Percentiles rank a stretch among this genome's conserved stretches.
Conservation (phyloP, 768 basidiomycete species). For the Boletus rex-veris region DNA sequence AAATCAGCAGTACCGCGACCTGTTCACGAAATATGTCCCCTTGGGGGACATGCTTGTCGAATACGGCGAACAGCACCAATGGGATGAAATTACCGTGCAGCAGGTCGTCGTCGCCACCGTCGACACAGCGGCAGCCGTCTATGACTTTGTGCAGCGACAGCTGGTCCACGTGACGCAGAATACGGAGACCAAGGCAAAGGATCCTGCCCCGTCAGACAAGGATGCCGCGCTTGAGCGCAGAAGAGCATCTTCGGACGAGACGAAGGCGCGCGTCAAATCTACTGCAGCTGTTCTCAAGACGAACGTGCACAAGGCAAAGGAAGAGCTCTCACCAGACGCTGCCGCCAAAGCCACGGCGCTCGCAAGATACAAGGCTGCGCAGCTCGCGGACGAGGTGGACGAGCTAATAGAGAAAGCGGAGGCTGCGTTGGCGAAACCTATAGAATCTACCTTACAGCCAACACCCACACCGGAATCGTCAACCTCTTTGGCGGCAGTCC, state of each 20-base stretch:
- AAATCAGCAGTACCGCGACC: constrained; percentile 75
- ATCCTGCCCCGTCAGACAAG: constrained; percentile 17
- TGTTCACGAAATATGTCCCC: constrained; percentile 81
- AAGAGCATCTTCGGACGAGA: constrained; percentile 38
- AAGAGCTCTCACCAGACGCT: constrained; percentile 25
- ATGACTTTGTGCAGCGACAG: constrained; percentile 50
- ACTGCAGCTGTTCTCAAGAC: constrained; percentile 47
- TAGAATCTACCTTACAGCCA: constrained; percentile 25
- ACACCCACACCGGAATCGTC: constrained; percentile 18
- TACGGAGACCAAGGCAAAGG: constrained; percentile 28
- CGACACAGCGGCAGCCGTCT: constrained; percentile 45
- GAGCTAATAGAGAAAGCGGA: constrained; percentile 73
- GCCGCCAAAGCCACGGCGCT: constrained; percentile 39
- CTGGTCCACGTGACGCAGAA: constrained; percentile 37
- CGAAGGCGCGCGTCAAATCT: constrained; percentile 44
- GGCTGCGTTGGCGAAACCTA: constrained; percentile 54
- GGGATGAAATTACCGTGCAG: constrained; percentile 70
- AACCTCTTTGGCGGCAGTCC: constrained; percentile 27
- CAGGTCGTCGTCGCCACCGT: constrained; percentile 54
- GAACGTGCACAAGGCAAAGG: constrained; percentile 38
- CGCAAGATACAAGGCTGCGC: constrained; percentile 42
- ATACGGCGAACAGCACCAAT: constrained; percentile 73
- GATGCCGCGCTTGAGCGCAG: constrained; percentile 37
- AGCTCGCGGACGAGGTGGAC: constrained; percentile 60
- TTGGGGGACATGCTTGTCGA: constrained; percentile 74